Conservation (phyloP, 768 basidiomycete species). For the Candolleomyces eurysporus region DNA sequence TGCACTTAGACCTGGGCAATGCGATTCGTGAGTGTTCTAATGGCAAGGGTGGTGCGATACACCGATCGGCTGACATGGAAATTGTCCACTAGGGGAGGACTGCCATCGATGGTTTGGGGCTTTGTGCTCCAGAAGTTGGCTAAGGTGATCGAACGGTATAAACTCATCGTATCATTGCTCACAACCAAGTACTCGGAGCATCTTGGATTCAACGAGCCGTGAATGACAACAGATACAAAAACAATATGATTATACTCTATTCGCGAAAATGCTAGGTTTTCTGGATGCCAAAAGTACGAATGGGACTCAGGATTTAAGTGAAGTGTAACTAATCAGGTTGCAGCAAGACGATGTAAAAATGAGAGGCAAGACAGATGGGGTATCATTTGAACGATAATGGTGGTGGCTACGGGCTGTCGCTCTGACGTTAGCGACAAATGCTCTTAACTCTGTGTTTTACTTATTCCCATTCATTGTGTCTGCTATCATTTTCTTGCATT, state of each 20-base stretch:
- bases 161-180: not conserved
- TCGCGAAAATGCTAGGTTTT: not conserved
- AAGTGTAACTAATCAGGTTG: not conserved
- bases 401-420: not conserved
- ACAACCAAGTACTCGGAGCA: not conserved
- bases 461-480: not conserved
- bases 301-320: not conserved
- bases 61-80: not conserved
- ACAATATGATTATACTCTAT: too few relatives aligned
- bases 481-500: not conserved
- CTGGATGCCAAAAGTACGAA: not conserved
- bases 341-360: not conserved
- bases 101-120: not conserved
- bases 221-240: not conserved
- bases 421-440: not conserved
- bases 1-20: constrained; percentile 41
- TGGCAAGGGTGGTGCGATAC: not conserved
- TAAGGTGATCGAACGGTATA: not conserved
- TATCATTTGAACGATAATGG: not conserved
- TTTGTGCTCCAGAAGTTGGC: not conserved
- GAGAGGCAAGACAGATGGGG: not conserved
- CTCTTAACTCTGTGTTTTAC: not conserved
- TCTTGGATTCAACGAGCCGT: not conserved
- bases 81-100: not conserved
- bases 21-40: constrained; percentile 10